These are phyloP conservation scores for Suillus weaverae DNA, from an alignment of 768 basidiomycete genomes.

Conservation along the genomic window DNA sequence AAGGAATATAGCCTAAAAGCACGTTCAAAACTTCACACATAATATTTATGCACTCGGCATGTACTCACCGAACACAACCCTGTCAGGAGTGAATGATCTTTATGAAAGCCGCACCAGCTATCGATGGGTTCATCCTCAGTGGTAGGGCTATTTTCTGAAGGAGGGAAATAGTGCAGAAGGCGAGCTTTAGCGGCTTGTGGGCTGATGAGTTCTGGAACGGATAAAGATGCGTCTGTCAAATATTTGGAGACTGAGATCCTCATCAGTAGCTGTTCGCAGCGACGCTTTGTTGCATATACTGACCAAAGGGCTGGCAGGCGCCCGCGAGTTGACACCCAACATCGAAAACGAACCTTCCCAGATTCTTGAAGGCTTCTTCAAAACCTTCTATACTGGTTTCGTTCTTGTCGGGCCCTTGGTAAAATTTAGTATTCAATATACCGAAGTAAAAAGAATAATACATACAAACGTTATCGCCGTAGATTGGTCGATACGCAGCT, in stretches of 20 bases:
- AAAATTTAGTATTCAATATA: not conserved
- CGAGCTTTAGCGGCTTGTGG: constrained; percentile 86
- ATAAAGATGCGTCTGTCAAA: constrained; percentile 60
- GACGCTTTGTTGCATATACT: constrained; percentile 2
- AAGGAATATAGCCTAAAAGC: constrained; percentile 78
- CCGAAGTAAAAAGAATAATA: constrained; percentile 7
- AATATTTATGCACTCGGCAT: constrained; percentile 1
- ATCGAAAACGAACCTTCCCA: constrained; percentile 79
- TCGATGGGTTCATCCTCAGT: constrained; percentile 69
- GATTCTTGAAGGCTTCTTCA: constrained; percentile 84
- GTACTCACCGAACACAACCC: constrained; percentile 81
- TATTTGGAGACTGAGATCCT: constrained; percentile 56
- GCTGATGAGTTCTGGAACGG: constrained; percentile 69
- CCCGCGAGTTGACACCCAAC: constrained; percentile 79
- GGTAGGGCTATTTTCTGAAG: constrained; percentile 39
- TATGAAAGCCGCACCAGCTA: constrained; percentile 93
- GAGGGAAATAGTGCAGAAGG: constrained; percentile 95
- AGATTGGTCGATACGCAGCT: constrained; percentile 75
- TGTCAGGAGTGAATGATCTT: constrained; percentile 89
- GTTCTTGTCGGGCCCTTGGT: constrained; percentile 60
- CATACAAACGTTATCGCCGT: constrained; percentile 85
- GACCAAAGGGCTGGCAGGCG: constrained; percentile 93
- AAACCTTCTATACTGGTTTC: constrained; percentile 71
- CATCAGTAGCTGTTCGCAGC: constrained; percentile 2
- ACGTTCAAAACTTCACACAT: constrained; percentile 7